Base-by-base conservation (phyloP, 78 protist genomes). In the Dictyostelium citrinum region DNA sequence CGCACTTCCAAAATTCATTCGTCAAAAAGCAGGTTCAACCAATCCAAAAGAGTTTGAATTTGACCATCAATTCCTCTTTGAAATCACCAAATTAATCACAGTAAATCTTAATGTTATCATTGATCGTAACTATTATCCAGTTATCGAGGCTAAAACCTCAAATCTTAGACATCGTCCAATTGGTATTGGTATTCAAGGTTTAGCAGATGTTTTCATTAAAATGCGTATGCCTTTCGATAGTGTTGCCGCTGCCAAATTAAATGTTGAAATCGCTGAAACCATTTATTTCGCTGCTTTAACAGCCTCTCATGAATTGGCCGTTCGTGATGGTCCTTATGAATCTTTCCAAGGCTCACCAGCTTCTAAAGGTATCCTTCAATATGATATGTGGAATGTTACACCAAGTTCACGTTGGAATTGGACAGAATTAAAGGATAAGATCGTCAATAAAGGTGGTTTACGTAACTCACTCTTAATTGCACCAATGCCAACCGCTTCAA, bases 401-500 rank as follows among this genome's bases (percentile, higher is more conserved):
- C 98, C 98, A 20, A 11, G 86, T 6, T 55, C n/a, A 41, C 90
- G 95, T 51, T 96, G 95, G 96, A 96, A 97, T 61, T 97, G 98
- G 98, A 55, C 82, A 1, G 90, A 24, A 2, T 91, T 97, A 33
- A 85, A 84, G 31, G 91, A 37, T 14, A 39, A 70, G 11, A 80
- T 95, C 29, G 72, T 49, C 24, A 55, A 46, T 20, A 41, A 46
- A 9, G 27, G 29, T 91, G 99, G 99, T 76, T 5, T 98, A 17
- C 98, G 99, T 83, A 99, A 99, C 97, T 81, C 96, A 7, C 97
- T 99, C 27, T 95, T 99, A 29, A 91, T 99, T 6, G 99, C 99
- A 11, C 99, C 99, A 55, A 99, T 99, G 99, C 99, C 99, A 72
- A 99, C 99, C 7, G 99, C 99, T 5, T 94, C 98, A 79, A 98